Evolutionary conservation across 192 early-diverging fungal species (phyloP).

Genomic region (Linnemannia exigua): DNA sequence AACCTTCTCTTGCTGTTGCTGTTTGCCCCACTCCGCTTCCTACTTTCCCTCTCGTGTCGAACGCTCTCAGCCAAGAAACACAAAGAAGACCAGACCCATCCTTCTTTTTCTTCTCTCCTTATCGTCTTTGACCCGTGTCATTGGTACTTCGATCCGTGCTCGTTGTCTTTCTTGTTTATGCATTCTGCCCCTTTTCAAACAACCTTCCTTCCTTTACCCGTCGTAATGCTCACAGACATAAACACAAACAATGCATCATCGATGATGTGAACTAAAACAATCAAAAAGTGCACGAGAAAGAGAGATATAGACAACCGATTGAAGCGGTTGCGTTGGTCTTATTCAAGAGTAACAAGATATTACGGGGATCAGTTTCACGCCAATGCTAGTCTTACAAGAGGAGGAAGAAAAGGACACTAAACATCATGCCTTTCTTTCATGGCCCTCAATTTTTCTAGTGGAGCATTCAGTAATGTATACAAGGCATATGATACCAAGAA

Average conservation of each 20-base stretch:
- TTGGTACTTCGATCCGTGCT: slow-evolving; percentile 4
- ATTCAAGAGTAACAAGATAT: background rate
- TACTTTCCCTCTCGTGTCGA: background rate
- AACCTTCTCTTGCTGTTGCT: background rate
- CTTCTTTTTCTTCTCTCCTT: background rate
- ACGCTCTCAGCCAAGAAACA: slow-evolving; percentile 12
- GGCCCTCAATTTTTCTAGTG: slow-evolving; percentile 65
- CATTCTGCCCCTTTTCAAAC: background rate
- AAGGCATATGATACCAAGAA: slow-evolving; percentile 70
- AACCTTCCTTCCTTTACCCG: background rate
- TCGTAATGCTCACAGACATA: background rate
- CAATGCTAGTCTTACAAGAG: background rate
- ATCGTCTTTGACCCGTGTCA: background rate
- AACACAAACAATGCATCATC: background rate
- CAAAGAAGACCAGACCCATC: background rate
- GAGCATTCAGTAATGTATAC: slow-evolving; percentile 88
- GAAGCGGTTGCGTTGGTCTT: background rate
- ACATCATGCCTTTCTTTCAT: background rate
- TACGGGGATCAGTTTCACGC: background rate
- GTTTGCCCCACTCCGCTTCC: background rate
- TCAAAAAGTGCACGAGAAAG: background rate
- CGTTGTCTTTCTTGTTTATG: background rate
- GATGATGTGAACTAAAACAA: slow-evolving; percentile 1
- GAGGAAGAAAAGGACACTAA: background rate
- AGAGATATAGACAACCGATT: background rate